These are phyloP conservation scores for Ceratocystis huliohia DNA, from an alignment of 2,329 filamentous ascomycete species.

Conservation along the genomic window DNA sequence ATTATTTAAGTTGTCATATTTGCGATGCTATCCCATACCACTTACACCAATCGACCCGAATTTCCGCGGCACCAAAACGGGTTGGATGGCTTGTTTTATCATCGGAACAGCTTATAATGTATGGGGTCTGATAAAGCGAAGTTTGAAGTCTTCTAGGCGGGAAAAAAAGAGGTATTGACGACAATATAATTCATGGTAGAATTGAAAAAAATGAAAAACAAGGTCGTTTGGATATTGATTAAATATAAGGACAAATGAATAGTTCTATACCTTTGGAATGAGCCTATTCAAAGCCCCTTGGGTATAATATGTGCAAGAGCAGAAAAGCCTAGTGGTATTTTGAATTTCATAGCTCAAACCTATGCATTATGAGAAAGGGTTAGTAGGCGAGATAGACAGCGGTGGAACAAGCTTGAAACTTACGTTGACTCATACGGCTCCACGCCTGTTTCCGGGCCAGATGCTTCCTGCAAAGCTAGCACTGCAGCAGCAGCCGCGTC, in stretches of 20 bases:
- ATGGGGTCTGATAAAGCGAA: too few relatives aligned
- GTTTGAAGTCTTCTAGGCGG: too few relatives aligned
- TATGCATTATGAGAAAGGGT: neutral
- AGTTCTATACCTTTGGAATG: neutral
- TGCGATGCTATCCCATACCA: neutral
- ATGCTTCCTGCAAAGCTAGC: conserved; percentile 10
- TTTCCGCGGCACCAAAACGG: neutral
- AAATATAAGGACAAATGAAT: too few relatives aligned
- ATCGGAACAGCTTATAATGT: too few relatives aligned
- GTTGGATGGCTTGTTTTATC: too few relatives aligned
- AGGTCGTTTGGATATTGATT: too few relatives aligned
- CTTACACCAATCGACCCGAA: neutral
- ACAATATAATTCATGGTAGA: too few relatives aligned
- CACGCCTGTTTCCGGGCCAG: neutral
- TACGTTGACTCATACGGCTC: conserved; percentile 10
- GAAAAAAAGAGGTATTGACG: too few relatives aligned
- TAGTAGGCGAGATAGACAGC: neutral
- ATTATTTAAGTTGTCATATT: neutral
- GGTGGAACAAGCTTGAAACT: neutral
- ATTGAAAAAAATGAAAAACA: too few relatives aligned
- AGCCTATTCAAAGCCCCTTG: neutral
- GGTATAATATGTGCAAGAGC: neutral
- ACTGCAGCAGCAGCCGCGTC: conserved; percentile 7
- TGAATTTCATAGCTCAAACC: neutral
- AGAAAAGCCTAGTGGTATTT: too few relatives aligned